A percentile compares a stretch with the other conserved stretches of the same genome.
These are phyloP conservation scores for Penicillium sp. DNA, from an alignment of 2,329 filamentous ascomycete genomes.

Conservation along the genomic window DNA sequence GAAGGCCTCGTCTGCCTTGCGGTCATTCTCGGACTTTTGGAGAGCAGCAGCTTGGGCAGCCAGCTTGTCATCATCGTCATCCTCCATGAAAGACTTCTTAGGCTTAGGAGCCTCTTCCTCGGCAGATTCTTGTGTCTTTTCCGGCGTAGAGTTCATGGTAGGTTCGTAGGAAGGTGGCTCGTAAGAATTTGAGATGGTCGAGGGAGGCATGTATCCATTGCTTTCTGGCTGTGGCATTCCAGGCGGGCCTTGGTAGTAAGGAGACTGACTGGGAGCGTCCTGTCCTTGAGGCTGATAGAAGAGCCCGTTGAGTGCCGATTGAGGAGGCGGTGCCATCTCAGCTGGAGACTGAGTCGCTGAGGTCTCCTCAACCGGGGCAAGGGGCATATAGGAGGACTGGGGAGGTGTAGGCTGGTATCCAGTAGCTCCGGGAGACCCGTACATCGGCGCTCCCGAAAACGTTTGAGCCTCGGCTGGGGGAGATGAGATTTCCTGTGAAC, in stretches of 20 bases:
- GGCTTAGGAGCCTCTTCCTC: constrained; percentile 62
- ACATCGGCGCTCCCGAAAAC: constrained; percentile 36
- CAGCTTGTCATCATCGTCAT: constrained; percentile 73
- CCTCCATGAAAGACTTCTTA: constrained; percentile 80
- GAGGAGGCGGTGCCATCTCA: constrained; percentile 23
- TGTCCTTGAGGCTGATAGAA: constrained; percentile 28
- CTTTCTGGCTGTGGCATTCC: constrained; percentile 27
- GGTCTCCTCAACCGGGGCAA: constrained; percentile 47
- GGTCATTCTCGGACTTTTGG: constrained; percentile 64
- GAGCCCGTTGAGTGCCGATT: constrained; percentile 30
- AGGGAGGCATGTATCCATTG: constrained; percentile 42
- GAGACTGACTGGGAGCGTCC: constrained; percentile 17
- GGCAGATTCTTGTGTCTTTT: constrained; percentile 56
- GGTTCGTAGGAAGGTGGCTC: constrained; percentile 45
- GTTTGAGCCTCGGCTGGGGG: constrained; percentile 38
- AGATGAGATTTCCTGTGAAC: constrained; percentile 41
- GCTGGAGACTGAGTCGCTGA: constrained; percentile 31
- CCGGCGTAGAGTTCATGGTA: constrained; percentile 35
- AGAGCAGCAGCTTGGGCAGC: constrained; percentile 57
- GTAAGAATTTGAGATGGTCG: constrained; percentile 30
- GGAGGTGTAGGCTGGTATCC: constrained; percentile 44
- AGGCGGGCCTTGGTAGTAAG: constrained; percentile 31
- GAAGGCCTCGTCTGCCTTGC: constrained; percentile 82
- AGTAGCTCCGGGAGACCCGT: constrained; percentile 36
- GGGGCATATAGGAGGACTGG: constrained; percentile 42